phyloP scores from a whole-genome alignment of 805 yeast genomes.

The Candida patagonica region DNA sequence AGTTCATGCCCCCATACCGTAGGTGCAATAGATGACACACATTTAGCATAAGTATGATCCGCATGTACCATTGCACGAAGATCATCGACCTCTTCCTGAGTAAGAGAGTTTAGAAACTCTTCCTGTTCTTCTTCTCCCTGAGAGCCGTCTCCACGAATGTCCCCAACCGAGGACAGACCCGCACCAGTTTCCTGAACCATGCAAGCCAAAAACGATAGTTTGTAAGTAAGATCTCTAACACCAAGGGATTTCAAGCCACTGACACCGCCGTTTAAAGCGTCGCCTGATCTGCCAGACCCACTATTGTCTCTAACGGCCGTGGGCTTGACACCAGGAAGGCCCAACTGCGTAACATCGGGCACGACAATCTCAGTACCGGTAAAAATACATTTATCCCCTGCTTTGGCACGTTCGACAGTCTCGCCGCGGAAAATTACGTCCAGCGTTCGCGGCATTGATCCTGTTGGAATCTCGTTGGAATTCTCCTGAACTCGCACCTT shows the following conservation, averaged over 20 bases:
- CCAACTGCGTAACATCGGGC: slow-evolving; percentile 89
- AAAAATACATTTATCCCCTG: slow-evolving; percentile 91
- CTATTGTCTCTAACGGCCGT: slow-evolving; percentile 60
- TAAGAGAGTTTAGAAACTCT: slow-evolving; percentile 63
- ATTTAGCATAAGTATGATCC: slow-evolving; percentile 70
- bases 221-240: slow-evolving; percentile 87
- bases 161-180: slow-evolving; percentile 27
- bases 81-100: slow-evolving; percentile 75
- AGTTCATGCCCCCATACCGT: slow-evolving; percentile 95
- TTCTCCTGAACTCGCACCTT: slow-evolving; percentile 91
- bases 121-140: slow-evolving; percentile 70
- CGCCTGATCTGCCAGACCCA: slow-evolving; percentile 45
- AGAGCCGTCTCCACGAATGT: slow-evolving; percentile 32
- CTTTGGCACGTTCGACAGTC: slow-evolving; percentile 89
- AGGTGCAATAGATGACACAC: slow-evolving; percentile 87
- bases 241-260: slow-evolving; percentile 87
- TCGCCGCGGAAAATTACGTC: slow-evolving; percentile 92
- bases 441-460: slow-evolving; percentile 95
- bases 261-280: slow-evolving; percentile 75
- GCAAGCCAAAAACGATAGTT: slow-evolving; percentile 83
- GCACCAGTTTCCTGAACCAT: slow-evolving; percentile 64
- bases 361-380: slow-evolving; percentile 92
- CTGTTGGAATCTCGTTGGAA: slow-evolving; percentile 94
- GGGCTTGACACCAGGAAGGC: slow-evolving; percentile 92
- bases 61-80: slow-evolving; percentile 86